Conservation (phyloP, 352 stramenopile genomes). For the Phytopythium delawarense region DNA sequence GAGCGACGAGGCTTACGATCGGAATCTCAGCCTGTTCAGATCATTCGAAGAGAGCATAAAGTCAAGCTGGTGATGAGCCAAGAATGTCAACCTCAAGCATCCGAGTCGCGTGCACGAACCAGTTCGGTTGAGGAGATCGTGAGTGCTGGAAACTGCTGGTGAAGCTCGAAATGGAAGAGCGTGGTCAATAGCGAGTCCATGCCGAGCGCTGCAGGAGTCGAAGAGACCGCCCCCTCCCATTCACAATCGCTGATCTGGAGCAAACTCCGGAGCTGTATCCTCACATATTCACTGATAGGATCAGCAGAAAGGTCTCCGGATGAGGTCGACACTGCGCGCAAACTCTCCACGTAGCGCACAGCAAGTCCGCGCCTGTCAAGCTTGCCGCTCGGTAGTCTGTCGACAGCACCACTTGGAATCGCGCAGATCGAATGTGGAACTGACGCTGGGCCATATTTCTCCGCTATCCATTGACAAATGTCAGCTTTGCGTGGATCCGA, state of each 20-base stretch:
- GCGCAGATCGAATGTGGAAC: slow-evolving; percentile 21
- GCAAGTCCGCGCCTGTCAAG: slow-evolving; percentile 23
- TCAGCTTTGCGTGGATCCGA: slow-evolving; percentile 11
- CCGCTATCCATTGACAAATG: slow-evolving; percentile 26
- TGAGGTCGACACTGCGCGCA: background rate
- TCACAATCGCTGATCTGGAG: background rate
- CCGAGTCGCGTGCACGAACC: slow-evolving; percentile 11
- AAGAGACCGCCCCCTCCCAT: background rate
- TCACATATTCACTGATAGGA: background rate
- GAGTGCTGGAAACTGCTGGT: slow-evolving; percentile 12
- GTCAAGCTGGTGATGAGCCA: background rate
- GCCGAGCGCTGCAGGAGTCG: slow-evolving; percentile 37
- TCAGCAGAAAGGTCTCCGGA: background rate
- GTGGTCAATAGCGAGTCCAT: slow-evolving; percentile 52
- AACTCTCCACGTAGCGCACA: slow-evolving; percentile 8
- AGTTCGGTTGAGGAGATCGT: slow-evolving; percentile 15
- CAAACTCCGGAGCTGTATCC: background rate
- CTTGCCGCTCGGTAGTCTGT: slow-evolving; percentile 38
- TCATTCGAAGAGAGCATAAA: background rate
- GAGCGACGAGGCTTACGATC: background rate
- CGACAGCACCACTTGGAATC: slow-evolving; percentile 12
- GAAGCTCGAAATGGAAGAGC: slow-evolving; percentile 40
- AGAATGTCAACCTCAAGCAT: background rate
- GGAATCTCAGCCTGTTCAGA: background rate
- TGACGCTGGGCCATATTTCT: slow-evolving; percentile 24